phyloP scores from a whole-genome alignment of 2,329 filamentous ascomycete genomes.

The Dactylellina drechsleri region DNA sequence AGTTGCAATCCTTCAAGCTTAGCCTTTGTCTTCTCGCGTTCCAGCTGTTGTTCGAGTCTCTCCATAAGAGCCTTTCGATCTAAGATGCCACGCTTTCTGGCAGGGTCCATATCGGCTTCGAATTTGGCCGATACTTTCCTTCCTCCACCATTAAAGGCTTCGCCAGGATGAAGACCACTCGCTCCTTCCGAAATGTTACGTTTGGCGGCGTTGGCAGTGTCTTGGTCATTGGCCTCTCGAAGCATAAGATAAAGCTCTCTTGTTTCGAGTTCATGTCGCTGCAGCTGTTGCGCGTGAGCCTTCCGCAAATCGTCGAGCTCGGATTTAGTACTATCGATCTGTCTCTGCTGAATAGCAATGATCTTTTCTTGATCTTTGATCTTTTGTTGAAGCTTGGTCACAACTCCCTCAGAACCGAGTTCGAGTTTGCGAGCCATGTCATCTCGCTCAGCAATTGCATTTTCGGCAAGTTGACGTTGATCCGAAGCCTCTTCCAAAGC shows the following conservation, averaged over 20 bases:
- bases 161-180: constrained; percentile 57
- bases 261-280: constrained; percentile 94
- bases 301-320: constrained; percentile 76
- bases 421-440: constrained; percentile 90
- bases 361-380: constrained; percentile 91
- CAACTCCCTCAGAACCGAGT: constrained; percentile 89
- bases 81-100: constrained; percentile 88
- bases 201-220: constrained; percentile 73
- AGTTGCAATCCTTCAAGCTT: constrained; percentile 91
- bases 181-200: constrained; percentile 45
- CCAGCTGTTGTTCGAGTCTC: constrained; percentile 91
- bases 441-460: constrained; percentile 94
- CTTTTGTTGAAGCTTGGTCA: constrained; percentile 91
- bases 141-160: constrained; percentile 66
- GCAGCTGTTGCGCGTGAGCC: constrained; percentile 76
- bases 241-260: constrained; percentile 98
- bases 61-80: constrained; percentile 93
- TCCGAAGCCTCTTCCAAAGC: constrained; percentile 91
- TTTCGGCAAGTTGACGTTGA: constrained; percentile 90
- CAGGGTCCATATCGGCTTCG: constrained; percentile 71
- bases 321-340: constrained; percentile 86
- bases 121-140: constrained; percentile 63
- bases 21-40: constrained; percentile 96
- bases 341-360: constrained; percentile 86
- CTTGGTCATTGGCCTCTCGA: constrained; percentile 92